phyloP scores from a whole-genome alignment of 176 grass and related monocot genomes.

The Rhynchospora pubera region DNA sequence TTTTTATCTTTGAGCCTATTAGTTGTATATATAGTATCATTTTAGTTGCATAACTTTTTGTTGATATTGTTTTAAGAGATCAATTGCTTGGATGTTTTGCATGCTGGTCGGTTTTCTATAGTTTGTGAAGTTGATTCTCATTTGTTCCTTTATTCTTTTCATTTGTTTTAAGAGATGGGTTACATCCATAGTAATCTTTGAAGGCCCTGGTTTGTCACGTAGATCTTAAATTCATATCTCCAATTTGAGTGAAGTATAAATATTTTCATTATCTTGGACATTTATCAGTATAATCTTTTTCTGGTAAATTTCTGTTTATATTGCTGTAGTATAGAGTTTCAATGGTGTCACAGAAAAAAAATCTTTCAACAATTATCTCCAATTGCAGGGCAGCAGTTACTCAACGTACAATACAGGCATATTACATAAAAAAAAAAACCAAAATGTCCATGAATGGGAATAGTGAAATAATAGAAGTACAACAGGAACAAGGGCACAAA shows the following conservation, averaged over 20 bases:
- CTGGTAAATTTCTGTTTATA: background rate
- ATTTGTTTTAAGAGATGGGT: too few species aligned
- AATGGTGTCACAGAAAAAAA: background rate
- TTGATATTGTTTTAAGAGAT: background rate
- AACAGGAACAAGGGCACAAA: background rate
- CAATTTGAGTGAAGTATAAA: background rate
- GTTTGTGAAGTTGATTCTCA: background rate
- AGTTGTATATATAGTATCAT: background rate
- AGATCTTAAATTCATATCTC: background rate
- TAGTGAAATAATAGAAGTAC: conserved; percentile 1
- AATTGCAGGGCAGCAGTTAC: background rate
- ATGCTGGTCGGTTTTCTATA: background rate
- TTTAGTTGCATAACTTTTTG: background rate
- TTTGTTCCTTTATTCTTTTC: background rate
- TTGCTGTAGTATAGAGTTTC: background rate
- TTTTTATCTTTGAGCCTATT: background rate
- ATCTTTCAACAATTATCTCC: background rate
- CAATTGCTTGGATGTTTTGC: background rate
- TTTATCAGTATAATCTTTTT: background rate
- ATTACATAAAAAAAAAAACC: background rate
- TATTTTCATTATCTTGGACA: background rate
- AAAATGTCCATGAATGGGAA: background rate
- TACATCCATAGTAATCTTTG: background rate
- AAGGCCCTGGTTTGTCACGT: background rate
- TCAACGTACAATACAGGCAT: background rate